Percentiles rank a stretch among this genome's conserved stretches.
Conservation (phyloP, 441 rosid genomes). For the Adansonia grandidieri region DNA sequence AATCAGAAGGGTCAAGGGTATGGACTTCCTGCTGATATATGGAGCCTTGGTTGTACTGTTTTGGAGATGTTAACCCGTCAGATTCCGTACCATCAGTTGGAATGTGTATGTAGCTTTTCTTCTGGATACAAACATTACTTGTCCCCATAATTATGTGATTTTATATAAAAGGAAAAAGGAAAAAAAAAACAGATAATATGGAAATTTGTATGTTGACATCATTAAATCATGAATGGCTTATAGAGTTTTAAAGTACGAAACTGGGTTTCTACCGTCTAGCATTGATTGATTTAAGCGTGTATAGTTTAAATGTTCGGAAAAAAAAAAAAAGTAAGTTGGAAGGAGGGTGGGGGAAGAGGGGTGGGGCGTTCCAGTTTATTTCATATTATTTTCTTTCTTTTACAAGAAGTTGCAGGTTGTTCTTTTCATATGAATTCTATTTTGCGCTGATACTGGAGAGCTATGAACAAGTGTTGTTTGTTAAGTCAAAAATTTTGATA, state of each 20-base stretch:
- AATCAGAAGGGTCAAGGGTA: slow-evolving; percentile 74
- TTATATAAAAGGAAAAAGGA: not conserved
- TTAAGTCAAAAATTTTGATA: slow-evolving; percentile 13
- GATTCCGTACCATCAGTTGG: slow-evolving; percentile 68
- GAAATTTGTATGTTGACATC: not conserved
- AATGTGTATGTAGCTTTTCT: slow-evolving; percentile 55
- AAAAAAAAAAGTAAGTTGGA: not conserved
- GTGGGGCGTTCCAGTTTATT: not conserved
- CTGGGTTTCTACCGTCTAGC: not conserved
- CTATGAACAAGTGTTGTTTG: not conserved
- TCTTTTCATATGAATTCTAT: not conserved
- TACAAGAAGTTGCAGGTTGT: not conserved
- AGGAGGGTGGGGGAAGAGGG: not conserved
- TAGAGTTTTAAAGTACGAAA: slow-evolving; percentile 5
- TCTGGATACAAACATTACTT: slow-evolving; percentile 13
- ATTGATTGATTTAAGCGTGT: not conserved
- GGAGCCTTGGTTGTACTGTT: slow-evolving; percentile 99
- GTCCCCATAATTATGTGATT: slow-evolving; percentile 5
- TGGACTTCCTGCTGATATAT: slow-evolving; percentile 91
- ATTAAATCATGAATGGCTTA: not conserved
- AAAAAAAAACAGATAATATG: not conserved
- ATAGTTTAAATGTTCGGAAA: not conserved
- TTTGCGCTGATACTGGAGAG: not conserved
- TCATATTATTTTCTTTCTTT: not conserved
- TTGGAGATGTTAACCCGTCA: slow-evolving; percentile 83